Evolutionary conservation across 441 rosid genomes (phyloP), one percentile per base, ranked within the genome.

Genomic region (Euphorbia schlechtendalii): DNA sequence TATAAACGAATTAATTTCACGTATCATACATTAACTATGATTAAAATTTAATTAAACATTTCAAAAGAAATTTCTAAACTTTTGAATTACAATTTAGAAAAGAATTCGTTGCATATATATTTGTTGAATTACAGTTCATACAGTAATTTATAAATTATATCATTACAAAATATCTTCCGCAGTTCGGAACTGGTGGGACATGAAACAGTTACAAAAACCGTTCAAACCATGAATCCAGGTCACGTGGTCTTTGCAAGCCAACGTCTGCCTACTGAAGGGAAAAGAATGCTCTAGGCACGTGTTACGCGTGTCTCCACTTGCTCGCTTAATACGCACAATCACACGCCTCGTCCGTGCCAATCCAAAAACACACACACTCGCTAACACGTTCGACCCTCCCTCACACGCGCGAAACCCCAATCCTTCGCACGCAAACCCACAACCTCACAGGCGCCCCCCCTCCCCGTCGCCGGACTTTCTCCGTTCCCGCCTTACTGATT

Each of bases 301-400:
- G 85, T 66, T 34, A 56, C 77, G 68, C 84, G 76, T 77, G 83
- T 66, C 65, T 61, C 64, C 67, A 25, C 51, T 73, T 71, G 61
- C 60, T 65, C 27, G 69, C 78, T 61, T 67, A 82, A 69, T 57
- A 27, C 63, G 28, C 56, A 17, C 59, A 55, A 27, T 3, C 65
- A 28, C 96, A 83, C 88, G 91, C 93, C 81, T 64, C 76, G 75
- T 80, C 73, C 90, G 96, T 87, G 94, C 77, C 91, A 83, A 81
- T 17, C 81, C 71, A 69, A 38, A 52, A 70, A 51, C 63, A 69
- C 80, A 60, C 76, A 68, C 51, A 46, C 20, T 15, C 74, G 66
- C 77, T 80, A 71, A 72, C 93, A 86, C 87, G 92, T 77, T 82
- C 77, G 86, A 67, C 58, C 57, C 64, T 70, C 51, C 56, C 59